A percentile compares a stretch with the other conserved stretches of the same genome.
phyloP scores from a whole-genome alignment of 2,329 filamentous ascomycete genomes.

The Helotiales sp. region DNA sequence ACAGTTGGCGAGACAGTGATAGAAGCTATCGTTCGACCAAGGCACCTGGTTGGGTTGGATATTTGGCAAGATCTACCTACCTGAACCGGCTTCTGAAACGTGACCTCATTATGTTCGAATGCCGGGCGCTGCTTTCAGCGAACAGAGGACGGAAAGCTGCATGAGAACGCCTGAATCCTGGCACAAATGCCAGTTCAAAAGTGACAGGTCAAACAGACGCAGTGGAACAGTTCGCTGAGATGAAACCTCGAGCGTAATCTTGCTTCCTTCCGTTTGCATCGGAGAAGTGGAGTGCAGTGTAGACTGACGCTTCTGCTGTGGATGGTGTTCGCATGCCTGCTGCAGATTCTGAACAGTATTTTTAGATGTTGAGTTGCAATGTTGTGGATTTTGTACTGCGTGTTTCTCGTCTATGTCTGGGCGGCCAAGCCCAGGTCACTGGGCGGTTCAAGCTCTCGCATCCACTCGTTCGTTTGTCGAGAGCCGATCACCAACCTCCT shows the following conservation, averaged over 20 bases:
- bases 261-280: not conserved
- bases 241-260: not conserved
- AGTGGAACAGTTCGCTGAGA: slow-evolving; percentile 7
- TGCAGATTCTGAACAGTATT: slow-evolving; percentile 6
- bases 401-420: not conserved
- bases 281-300: not conserved
- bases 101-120: slow-evolving; percentile 16
- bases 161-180: slow-evolving; percentile 10
- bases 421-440: not conserved
- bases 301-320: not conserved
- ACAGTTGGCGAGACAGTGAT: not conserved
- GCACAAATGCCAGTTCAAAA: slow-evolving; percentile 6
- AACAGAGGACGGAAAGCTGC: slow-evolving; percentile 7
- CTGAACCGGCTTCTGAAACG: slow-evolving; percentile 6
- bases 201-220: slow-evolving; percentile 22
- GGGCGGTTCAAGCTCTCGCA: slow-evolving; percentile 2
- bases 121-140: slow-evolving; percentile 5
- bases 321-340: not conserved
- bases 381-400: not conserved
- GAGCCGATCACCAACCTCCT: not conserved
- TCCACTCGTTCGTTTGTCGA: not conserved
- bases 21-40: slow-evolving; percentile 2
- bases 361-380: not conserved
- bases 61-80: not conserved
- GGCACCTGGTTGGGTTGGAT: not conserved